Percentiles rank a stretch among this genome's conserved stretches.
Evolutionary conservation across 208 protist genomes (phyloP).

Genomic region (Perkinsela sp.): DNA sequence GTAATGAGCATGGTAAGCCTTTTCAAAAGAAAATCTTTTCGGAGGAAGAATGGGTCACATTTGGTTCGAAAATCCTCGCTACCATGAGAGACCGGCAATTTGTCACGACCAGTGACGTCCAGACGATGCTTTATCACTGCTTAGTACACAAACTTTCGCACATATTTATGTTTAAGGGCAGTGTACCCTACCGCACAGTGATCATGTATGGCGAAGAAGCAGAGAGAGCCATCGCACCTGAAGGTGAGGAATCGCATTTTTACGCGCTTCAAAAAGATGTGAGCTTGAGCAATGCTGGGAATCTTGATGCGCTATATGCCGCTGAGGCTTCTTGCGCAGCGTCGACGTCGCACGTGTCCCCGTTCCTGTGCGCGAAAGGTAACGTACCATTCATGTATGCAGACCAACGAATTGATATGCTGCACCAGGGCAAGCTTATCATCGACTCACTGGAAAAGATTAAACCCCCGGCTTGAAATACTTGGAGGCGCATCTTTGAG

Average conservation of each 20-base stretch:
- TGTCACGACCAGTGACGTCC: neutral
- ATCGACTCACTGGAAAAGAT: neutral
- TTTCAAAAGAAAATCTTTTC: neutral
- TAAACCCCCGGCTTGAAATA: neutral
- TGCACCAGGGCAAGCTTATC: neutral
- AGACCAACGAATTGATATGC: neutral
- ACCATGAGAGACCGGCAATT: neutral
- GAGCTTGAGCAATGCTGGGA: too few relatives aligned
- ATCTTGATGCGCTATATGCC: neutral
- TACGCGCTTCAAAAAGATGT: too few relatives aligned
- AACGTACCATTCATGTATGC: neutral
- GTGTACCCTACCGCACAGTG: too few relatives aligned
- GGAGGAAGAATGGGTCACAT: neutral
- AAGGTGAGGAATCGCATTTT: too few relatives aligned
- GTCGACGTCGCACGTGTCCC: neutral
- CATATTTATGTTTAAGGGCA: neutral
- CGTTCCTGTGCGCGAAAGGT: neutral
- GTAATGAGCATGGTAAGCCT: neutral
- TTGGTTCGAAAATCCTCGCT: neutral
- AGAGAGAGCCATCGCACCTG: too few relatives aligned
- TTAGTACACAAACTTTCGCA: neutral
- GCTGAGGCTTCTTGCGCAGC: neutral
- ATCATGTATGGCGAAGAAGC: too few relatives aligned
- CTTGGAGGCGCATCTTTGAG: too few relatives aligned
- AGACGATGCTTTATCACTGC: neutral